Evolutionary conservation across 306 rosid species (phyloP).

Genomic region (Prunus salicina): DNA sequence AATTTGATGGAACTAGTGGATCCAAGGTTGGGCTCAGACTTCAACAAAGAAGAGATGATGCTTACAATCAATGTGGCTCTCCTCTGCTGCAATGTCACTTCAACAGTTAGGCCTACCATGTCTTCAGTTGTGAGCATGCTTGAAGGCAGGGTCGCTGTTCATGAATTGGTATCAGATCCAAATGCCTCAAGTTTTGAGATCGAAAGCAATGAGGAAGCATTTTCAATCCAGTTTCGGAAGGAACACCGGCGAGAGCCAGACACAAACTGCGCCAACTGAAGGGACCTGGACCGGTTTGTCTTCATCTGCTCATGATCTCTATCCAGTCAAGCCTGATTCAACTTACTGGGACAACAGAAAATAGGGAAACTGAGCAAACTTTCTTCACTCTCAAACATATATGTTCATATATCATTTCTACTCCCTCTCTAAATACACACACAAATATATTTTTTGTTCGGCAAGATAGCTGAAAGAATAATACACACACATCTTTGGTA

Average conservation of each 20-base stretch:
- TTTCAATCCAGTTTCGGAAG: not conserved
- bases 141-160: too few relatives aligned
- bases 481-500: not conserved
- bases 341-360: too few relatives aligned
- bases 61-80: conserved; percentile 32
- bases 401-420: not conserved
- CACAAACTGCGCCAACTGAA: conserved; percentile 11
- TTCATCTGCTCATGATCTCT: too few relatives aligned
- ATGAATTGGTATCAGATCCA: too few relatives aligned
- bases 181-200: too few relatives aligned
- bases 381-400: not conserved
- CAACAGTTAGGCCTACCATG: too few relatives aligned
- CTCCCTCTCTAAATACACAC: too few relatives aligned
- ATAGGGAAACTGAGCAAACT: not conserved
- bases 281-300: conserved; percentile 16
- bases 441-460: not conserved
- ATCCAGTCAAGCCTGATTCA: too few relatives aligned
- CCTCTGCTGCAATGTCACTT: conserved; percentile 24
- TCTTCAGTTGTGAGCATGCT: too few relatives aligned
- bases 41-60: conserved; percentile 20
- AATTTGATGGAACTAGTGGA: too few relatives aligned
- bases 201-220: too few relatives aligned
- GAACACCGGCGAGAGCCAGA: not conserved
- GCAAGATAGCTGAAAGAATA: not conserved
- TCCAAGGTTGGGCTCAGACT: too few relatives aligned